These are phyloP conservation scores for Diaporthe helianthi DNA, from an alignment of 2,329 filamentous ascomycete genomes.

Conservation along the genomic window DNA sequence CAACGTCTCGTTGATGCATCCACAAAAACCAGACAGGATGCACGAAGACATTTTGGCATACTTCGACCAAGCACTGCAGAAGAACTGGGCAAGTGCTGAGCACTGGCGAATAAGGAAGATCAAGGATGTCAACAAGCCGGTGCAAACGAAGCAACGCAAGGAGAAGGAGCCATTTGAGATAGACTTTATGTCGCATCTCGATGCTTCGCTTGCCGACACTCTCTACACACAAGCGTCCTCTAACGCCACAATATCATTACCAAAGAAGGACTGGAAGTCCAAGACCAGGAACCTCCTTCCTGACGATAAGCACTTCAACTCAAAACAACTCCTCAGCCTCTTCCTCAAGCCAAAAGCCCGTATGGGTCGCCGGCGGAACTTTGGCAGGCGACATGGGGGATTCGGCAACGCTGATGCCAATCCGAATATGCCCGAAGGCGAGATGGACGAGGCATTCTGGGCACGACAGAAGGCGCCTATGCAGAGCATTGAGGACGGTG, in stretches of 20 bases:
- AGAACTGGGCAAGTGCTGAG: constrained; percentile 98
- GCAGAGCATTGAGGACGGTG: constrained; percentile 42
- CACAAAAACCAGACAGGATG: constrained; percentile 69
- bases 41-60: constrained; percentile 98
- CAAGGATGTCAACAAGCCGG: constrained; percentile 75
- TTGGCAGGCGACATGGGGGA: constrained; percentile 53
- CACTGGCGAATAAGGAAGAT: constrained; percentile 98
- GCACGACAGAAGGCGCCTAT: constrained; percentile 71
- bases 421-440: constrained; percentile 67
- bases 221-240: constrained; percentile 84
- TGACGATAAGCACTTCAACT: constrained; percentile 98
- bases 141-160: constrained; percentile 73
- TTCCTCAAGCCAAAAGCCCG: constrained; percentile 95
- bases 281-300: constrained; percentile 92
- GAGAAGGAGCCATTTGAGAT: constrained; percentile 98
- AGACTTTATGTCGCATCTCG: constrained; percentile 81
- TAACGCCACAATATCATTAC: constrained; percentile 81
- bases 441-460: constrained; percentile 97
- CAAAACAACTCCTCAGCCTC: constrained; percentile 83
- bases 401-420: constrained; percentile 51
- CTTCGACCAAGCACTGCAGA: constrained; percentile 94
- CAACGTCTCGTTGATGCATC: constrained; percentile 78
- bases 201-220: constrained; percentile 72
- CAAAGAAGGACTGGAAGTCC: constrained; percentile 95
- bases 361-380: constrained; percentile 70